Evolutionary conservation across 371 early-diverging fungal species (phyloP).

Genomic region (Haplosporangium sp.): DNA sequence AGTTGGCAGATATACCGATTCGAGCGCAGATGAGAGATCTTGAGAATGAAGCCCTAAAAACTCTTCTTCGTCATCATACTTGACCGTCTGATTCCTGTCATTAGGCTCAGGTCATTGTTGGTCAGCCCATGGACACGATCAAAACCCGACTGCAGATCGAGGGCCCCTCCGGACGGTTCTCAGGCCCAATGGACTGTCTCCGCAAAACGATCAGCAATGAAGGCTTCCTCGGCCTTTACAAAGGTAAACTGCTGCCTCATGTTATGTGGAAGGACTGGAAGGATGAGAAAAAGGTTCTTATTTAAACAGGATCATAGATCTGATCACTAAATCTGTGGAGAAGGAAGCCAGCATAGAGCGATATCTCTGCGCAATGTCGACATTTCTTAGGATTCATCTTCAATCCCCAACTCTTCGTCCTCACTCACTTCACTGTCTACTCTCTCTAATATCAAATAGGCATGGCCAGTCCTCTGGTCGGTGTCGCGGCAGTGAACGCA

Average conservation of each 20-base stretch:
- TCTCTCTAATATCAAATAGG: conserved; percentile 52
- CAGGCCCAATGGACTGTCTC: conserved; percentile 78
- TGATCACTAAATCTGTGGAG: not conserved
- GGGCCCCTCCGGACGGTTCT: conserved; percentile 63
- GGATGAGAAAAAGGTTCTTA: not conserved
- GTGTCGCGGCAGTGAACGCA: conserved; percentile 86
- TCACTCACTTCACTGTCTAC: not conserved
- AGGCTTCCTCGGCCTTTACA: conserved; percentile 80
- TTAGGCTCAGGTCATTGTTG: conserved; percentile 67
- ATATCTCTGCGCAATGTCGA: not conserved
- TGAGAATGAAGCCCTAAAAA: not conserved
- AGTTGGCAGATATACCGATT: not conserved
- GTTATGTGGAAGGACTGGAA: not conserved
- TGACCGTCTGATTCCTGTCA: not conserved
- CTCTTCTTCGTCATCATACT: not conserved
- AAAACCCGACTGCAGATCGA: conserved; percentile 76
- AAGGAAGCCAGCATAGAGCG: not conserved
- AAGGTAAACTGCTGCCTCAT: conserved; percentile 61
- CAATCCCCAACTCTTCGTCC: not conserved
- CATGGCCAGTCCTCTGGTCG: conserved; percentile 86
- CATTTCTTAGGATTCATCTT: not conserved
- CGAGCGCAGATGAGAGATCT: not conserved
- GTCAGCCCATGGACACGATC: conserved; percentile 82
- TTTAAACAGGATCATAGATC: not conserved
- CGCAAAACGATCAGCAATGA: conserved; percentile 72